phyloP scores from a whole-genome alignment of 768 basidiomycete genomes.

The Ephemerocybe angulata region DNA sequence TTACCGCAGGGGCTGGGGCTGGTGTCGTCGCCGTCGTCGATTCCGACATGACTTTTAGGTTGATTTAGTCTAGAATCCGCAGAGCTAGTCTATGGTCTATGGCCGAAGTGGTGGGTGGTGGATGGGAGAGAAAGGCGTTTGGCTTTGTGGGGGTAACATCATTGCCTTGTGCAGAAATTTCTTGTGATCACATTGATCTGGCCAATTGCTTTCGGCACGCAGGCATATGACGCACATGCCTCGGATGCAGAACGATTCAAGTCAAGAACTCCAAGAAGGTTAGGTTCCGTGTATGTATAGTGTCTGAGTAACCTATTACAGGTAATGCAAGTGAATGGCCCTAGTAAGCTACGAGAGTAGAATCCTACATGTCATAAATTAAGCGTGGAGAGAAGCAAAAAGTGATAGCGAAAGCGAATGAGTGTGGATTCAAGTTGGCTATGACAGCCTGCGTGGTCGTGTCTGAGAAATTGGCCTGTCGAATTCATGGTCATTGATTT shows the following conservation, averaged over 20 bases:
- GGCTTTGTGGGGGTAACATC: background rate
- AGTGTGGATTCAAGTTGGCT: background rate
- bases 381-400: no score
- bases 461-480: no score
- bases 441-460: background rate
- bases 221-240: background rate
- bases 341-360: no score
- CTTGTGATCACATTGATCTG: background rate
- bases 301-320: no score
- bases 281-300: no score
- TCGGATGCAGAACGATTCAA: background rate
- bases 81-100: background rate
- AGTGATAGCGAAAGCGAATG: no score
- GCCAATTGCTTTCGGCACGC: background rate
- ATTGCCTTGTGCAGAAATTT: background rate
- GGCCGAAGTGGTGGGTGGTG: background rate
- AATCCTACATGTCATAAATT: no score
- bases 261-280: background rate
- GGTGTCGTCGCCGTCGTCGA: background rate
- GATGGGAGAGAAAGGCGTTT: background rate
- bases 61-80: background rate
- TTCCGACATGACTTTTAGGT: background rate
- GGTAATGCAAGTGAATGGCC: no score
- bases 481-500: background rate
- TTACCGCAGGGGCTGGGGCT: no score